These are phyloP conservation scores for Hyphopichia buzzinii DNA, from an alignment of 1,139 yeast species.

Conservation along the genomic window DNA sequence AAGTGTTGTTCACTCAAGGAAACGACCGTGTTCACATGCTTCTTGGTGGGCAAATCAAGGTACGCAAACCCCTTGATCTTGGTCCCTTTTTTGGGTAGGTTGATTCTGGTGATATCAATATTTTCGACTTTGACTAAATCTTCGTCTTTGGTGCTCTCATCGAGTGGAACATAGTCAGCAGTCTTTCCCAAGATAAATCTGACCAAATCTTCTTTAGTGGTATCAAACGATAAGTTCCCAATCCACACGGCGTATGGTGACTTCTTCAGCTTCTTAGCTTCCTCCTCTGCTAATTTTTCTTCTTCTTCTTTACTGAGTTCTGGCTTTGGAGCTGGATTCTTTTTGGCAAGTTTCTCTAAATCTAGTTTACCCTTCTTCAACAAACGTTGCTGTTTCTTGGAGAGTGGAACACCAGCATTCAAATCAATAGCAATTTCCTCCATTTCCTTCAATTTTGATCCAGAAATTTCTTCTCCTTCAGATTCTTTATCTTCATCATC, in stretches of 20 bases:
- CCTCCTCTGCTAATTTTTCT: conserved; percentile 23
- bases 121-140: conserved; percentile 43
- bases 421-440: conserved; percentile 82
- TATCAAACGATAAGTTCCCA: conserved; percentile 87
- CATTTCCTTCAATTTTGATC: conserved; percentile 11
- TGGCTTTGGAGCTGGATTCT: conserved; percentile 45
- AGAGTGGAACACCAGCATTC: conserved; percentile 73
- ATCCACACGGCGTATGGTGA: conserved; percentile 85
- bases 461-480: conserved; percentile 11
- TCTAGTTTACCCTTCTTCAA: conserved; percentile 77
- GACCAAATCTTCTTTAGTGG: conserved; percentile 70
- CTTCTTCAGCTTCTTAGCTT: conserved; percentile 29
- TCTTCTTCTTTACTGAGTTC: conserved; percentile 28
- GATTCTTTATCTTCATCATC: conserved; percentile 14
- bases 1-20: conserved; percentile 66
- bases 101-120: conserved; percentile 56
- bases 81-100: conserved; percentile 61
- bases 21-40: conserved; percentile 64
- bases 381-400: conserved; percentile 87
- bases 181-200: conserved; percentile 67
- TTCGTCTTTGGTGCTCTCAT: conserved; percentile 28
- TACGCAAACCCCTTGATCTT: conserved; percentile 89
- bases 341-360: conserved; percentile 52
- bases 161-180: conserved; percentile 19
- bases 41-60: conserved; percentile 69